Percentiles rank a stretch among this genome's conserved stretches.
These are phyloP conservation scores for Microbotryum saponariae DNA, from an alignment of 1,284 basidiomycete genomes.

Conservation along the genomic window DNA sequence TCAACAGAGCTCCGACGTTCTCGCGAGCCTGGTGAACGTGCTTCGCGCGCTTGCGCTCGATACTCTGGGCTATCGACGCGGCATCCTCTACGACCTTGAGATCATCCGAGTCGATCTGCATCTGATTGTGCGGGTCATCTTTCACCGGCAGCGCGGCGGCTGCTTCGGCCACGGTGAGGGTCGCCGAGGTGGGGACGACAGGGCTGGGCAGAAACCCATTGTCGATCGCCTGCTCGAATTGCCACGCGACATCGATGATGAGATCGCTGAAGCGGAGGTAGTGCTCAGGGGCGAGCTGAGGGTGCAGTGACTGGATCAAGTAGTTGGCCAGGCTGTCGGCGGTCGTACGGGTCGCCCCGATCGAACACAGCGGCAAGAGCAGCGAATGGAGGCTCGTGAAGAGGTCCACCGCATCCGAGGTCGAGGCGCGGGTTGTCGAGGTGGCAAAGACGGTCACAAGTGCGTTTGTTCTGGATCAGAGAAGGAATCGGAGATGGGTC, in stretches of 20 bases:
- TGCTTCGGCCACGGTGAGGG: slow-evolving; percentile 27
- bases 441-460: no score
- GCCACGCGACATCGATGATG: slow-evolving; percentile 69
- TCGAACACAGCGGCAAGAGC: no score
- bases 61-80: background rate
- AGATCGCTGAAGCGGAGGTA: slow-evolving; percentile 44
- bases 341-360: no score
- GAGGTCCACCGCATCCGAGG: no score
- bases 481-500: no score
- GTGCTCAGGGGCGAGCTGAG: background rate
- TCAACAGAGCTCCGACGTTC: slow-evolving; percentile 39
- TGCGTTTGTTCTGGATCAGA: no score
- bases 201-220: slow-evolving; percentile 44
- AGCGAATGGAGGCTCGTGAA: no score
- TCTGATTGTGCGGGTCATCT: slow-evolving; percentile 48
- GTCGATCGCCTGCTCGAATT: slow-evolving; percentile 63
- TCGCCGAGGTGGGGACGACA: slow-evolving; percentile 27
- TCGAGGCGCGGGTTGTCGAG: no score
- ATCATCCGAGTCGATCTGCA: slow-evolving; percentile 45
- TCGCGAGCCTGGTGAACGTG: slow-evolving; percentile 39
- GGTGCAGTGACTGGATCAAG: background rate
- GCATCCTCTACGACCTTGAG: slow-evolving; percentile 48
- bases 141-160: slow-evolving; percentile 31
- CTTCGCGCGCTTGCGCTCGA: slow-evolving; percentile 44
- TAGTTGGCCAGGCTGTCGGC: background rate